Evolutionary conservation across 177 flowering plant genomes (phyloP), one percentile per base, ranked within the genome.

Genomic region (Vitis hybrid): DNA sequence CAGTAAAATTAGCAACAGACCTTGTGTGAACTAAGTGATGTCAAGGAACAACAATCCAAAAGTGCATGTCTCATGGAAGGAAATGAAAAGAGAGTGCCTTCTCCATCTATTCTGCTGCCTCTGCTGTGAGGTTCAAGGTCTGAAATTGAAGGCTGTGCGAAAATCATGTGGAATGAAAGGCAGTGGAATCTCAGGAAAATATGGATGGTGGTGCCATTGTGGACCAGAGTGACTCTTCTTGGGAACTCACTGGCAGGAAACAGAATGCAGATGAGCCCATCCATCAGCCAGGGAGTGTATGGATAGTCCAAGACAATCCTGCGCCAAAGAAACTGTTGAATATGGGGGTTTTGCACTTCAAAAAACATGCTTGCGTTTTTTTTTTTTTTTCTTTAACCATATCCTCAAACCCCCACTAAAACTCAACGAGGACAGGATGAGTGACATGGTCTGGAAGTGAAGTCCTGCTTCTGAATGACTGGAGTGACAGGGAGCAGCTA

Each of bases 241-340:
- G 80, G 73, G 79, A 82, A 84, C 68, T 84, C 85, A 80, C 83
- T 77, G 78, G 85, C 87, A 85, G 77, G 81, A 80, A 87, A 83
- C 70, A 72, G 76, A 83, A 85, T 80, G 89, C 86, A 83, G 81
- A 77, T 77, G 80, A 80, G 84, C 89, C 74, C 86, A 83, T 85
- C 91, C 87, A 82, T 85, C 72, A 73, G 66, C 90, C 81, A 71
- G 82, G 81, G 80, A 81, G 83, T 72, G 75, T 78, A 80, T 86
- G 86, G 84, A 83, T 78, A 80, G 76, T 75, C 88, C 89, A 83
- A 73, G 88, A 74, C 63, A 78, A 77, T 83, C 91, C 91, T 88
- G 91, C 91, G 86, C 31, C 93, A 92, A 92, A 92, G 86, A 92
- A 92, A 85, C 79, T 78, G 68, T 80, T 90, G 95, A 92, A 90